A percentile compares a stretch with the other conserved stretches of the same genome.
Conservation (phyloP, 441 rosid species). For the Eruca vesicaria region DNA sequence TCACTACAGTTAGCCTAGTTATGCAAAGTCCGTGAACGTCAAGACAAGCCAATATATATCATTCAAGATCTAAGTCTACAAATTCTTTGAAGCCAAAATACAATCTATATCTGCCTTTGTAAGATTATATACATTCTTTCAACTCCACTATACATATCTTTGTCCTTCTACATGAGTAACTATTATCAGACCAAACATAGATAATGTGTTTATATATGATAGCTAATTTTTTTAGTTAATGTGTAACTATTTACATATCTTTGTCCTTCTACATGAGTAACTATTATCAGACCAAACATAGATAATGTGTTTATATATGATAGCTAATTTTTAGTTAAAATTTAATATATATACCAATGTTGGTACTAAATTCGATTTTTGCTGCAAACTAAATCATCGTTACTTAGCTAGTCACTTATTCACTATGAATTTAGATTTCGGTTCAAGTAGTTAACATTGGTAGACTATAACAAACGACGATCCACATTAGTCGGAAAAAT, state of each 20-base stretch:
- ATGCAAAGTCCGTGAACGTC: not conserved
- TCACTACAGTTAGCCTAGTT: too few relatives aligned
- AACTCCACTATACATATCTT: constrained; percentile 2
- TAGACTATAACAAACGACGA: too few relatives aligned
- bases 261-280: constrained; percentile 6
- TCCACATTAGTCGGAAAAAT: too few relatives aligned
- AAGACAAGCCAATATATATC: not conserved
- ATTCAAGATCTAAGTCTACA: not conserved
- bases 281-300: constrained; percentile 9
- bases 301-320: not conserved
- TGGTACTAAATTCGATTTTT: too few relatives aligned
- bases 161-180: constrained; percentile 7
- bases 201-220: not conserved
- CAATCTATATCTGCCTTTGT: not conserved
- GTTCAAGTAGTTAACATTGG: too few relatives aligned
- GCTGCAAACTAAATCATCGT: too few relatives aligned
- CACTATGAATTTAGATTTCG: too few relatives aligned
- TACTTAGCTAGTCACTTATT: too few relatives aligned
- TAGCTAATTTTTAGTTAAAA: too few relatives aligned
- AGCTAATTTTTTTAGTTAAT: too few relatives aligned
- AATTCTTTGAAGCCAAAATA: not conserved
- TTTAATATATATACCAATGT: too few relatives aligned
- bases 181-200: constrained; percentile 8
- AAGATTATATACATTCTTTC: constrained; percentile 21
- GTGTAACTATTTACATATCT: too few relatives aligned